Evolutionary conservation across 805 yeast species (phyloP), one percentile per base, ranked within the genome.

Genomic region (Brettanomyces sp.): DNA sequence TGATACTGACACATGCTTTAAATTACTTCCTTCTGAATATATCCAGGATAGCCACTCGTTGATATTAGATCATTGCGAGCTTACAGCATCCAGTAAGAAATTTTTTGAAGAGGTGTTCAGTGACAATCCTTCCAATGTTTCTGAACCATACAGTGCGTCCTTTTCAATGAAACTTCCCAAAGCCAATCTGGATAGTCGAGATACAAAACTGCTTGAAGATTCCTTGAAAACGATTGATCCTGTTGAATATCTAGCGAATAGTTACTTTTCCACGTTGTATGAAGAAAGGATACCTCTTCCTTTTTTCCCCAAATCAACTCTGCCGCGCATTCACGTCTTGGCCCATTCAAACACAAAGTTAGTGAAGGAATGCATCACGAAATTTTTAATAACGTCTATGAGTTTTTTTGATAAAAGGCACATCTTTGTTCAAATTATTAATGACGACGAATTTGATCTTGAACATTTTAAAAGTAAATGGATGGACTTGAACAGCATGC

Each of bases 261-360:
- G 60, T 12, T 64, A 64, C 44, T 57, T 53, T 30, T 47, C 59
- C 1, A 52, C 56, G 6, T 48, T 64, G 4, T 64, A 63, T 48
- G 51, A 47, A 18, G 43, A 45, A n/a, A 47, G 59, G 3, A 50
- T 52, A 3, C 60, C 63, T 11, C 30, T 63, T 5, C 61, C 60
- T 44, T 56, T 55, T 41, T 63, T 64, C 39, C 51, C 60, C 3
- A 64, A 64, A 44, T 60, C 65, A 2, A 54, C 65, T 1, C 40
- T 64, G 5, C 58, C 67, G 0, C 54, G 64, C 39, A 49, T 63
- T 22, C 56, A 58, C 36, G 44, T 60, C 1, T 46, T 63, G 6
- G 47, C 64, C 4, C 56, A 54, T 28, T 53, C 59, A 4, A 52
- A 60, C 44, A 5, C 36, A 3, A 49, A 50, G 23, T 39, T 56